Base-by-base conservation (phyloP, 2,329 filamentous ascomycete genomes). In the Pseudopyrenochaeta lycopersici region DNA sequence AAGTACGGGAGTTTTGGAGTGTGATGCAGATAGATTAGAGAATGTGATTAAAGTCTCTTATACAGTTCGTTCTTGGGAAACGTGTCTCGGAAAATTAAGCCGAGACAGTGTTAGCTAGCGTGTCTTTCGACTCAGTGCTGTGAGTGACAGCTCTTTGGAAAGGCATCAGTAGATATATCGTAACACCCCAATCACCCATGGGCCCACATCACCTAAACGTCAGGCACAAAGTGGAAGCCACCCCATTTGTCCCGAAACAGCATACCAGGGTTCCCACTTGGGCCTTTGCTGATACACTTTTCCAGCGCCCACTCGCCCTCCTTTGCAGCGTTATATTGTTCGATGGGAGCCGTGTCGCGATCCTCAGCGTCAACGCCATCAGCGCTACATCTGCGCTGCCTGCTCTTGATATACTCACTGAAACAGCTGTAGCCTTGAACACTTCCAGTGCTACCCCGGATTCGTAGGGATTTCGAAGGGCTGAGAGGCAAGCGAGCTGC, bases 231-330 rank as follows among this genome's bases (percentile, higher is more conserved):
- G 20, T 63, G 56, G 33, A 56, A 66, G 0, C 54, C 47, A 14
- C 58, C 62, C 30, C 44, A 46, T 10, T 49, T 39, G 30, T 66
- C 56, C 7, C 53, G 42, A 21, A 60, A 68, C 49, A 68, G 14
- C 58, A 61, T 64, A 2, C 54, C 51, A 5, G 55, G 49, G 18
- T 48, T 43, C 10, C 55, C 54, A 31, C 54, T 49, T 7, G 52
- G 31, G 1, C 51, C 52, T 5, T 41, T 23, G 45, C 57, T 61
- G 7, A 66, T 38, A 40, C 58, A 41, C 48, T 51, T 56, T 49
- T 60, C 60, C 29, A 67, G 14, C 10, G 32, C 47, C 66, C 66
- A 68, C 10, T 67, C 60, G 2, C 20, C 56, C n/a, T 60, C 56
- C 41, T 46, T 57, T 1, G 17, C 42, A 15, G 10, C 10, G 7